A percentile compares a stretch with the other conserved stretches of the same genome.
Conservation (phyloP, 176 grass and related monocot species). For the Hyparrhenia diplandra region DNA sequence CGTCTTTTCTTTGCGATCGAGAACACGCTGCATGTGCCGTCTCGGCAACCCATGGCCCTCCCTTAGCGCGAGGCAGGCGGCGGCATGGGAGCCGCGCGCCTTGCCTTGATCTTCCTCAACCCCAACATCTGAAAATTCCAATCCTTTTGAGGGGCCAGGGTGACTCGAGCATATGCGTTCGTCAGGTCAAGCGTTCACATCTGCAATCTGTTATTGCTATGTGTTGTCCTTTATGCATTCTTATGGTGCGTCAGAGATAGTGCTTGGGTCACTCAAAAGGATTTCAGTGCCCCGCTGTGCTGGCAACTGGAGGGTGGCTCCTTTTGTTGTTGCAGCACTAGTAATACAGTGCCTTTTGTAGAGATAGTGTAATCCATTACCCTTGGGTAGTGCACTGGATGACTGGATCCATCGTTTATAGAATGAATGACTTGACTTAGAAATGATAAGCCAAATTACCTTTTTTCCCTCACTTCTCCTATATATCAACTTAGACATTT, state of each 20-base stretch:
- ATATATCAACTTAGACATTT: no score
- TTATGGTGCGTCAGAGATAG: background rate
- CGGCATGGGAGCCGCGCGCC: background rate
- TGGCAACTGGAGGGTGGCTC: background rate
- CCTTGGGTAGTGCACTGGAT: background rate
- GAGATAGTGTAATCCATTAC: background rate
- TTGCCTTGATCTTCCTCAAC: background rate
- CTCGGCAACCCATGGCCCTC: constrained; percentile 4
- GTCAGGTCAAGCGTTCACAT: constrained; percentile 4
- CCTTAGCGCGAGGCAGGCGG: background rate
- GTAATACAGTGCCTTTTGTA: background rate
- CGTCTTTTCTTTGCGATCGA: background rate
- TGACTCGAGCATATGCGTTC: background rate
- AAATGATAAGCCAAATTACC: background rate
- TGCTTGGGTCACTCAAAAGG: constrained; percentile 1
- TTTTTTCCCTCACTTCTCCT: no score
- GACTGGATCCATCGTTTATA: background rate
- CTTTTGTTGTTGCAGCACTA: no score
- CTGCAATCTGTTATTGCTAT: background rate
- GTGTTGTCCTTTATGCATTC: no score
- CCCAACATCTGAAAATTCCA: background rate
- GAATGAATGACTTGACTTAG: background rate
- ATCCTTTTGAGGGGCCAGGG: no score
- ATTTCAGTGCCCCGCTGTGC: background rate
- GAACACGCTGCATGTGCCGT: background rate